These are phyloP conservation scores for Mortierella sp. DNA, from an alignment of 371 early-diverging fungal species.

Conservation along the genomic window DNA sequence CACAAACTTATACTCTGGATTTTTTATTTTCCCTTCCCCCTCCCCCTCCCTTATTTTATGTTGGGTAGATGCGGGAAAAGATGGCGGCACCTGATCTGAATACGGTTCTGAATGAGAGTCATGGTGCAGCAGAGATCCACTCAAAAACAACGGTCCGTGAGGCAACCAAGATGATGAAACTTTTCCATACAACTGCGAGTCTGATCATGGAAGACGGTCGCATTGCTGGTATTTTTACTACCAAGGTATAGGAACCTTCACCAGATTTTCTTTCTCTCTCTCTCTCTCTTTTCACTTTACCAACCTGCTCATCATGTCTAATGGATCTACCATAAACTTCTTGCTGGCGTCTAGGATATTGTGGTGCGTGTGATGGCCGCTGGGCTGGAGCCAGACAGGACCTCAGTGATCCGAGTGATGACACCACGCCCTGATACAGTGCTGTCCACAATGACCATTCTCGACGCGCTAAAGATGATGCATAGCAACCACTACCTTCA, in stretches of 20 bases:
- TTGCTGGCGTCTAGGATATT: conserved; percentile 64
- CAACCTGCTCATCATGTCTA: too few species aligned
- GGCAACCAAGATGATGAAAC: conserved; percentile 86
- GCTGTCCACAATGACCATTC: conserved; percentile 71
- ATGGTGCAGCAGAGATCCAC: conserved; percentile 65
- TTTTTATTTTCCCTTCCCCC: too few species aligned
- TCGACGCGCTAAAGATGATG: conserved; percentile 88
- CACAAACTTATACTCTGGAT: neutral
- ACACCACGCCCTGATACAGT: conserved; percentile 92
- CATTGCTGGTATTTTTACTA: conserved; percentile 86
- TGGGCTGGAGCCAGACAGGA: conserved; percentile 80
- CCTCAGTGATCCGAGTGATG: conserved; percentile 89
- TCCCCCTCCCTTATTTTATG: neutral
- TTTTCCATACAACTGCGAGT: conserved; percentile 82
- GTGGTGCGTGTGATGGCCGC: conserved; percentile 91
- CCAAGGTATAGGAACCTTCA: conserved; percentile 52
- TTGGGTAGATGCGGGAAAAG: conserved; percentile 61
- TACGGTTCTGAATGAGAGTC: conserved; percentile 66
- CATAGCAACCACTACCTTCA: conserved; percentile 85
- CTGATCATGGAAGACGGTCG: conserved; percentile 75
- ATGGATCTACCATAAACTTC: neutral
- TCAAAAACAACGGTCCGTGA: conserved; percentile 85
- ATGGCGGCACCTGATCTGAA: conserved; percentile 84
- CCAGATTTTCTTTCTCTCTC: conserved; percentile 1
- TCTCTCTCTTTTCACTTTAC: too few species aligned